Evolutionary conservation across 495 filamentous ascomycete genomes (phyloP), one percentile per base, ranked within the genome.

Genomic region (Margaritispora aquatica): DNA sequence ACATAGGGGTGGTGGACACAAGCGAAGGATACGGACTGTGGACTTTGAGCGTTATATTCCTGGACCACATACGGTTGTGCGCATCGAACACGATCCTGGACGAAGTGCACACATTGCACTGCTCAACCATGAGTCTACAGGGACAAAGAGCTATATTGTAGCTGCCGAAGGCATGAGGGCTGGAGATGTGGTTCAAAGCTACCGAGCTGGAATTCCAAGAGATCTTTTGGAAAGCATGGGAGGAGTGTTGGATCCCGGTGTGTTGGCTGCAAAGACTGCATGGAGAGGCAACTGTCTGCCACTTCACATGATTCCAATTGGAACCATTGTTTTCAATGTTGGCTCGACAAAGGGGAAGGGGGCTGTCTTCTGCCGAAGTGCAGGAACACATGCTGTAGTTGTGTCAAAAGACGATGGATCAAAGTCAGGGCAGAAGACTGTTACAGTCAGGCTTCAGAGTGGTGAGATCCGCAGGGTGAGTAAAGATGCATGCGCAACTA

Each of bases 251-350:
- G 94, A 97, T 77, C 91, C 92, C 20, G 95, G 94, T 84, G 89
- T 98, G 69, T 71, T 98, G 49, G 95, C 94, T 4, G 88, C 94
- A 9, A 92, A 88, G 75, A 98, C 95, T 27, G 90, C 90, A 2
- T 91, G 90, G 81, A 83, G 92, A 74, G 94, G 94, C 21, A 98
- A 98, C 67, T 98, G 94, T 73, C 68, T 98, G 56, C 94, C 94
- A 20, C 70, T 97, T 68, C 89, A 94, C 69, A 92, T 97, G 87
- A 87, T 97, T 48, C 95, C 94, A 0, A 77, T 97, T 41, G 92
- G 93, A 11, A 95, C 88, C 24, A 77, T 87, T n/a, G 83, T 98
- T 54, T 96, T 86, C 80, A 92, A 91, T 62, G 83, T 98, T 24
- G 94, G 93, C 13, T 88, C 92, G 20, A 80, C 80, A 44, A 74